Evolutionary conservation across 768 basidiomycete genomes (phyloP), one percentile per base, ranked within the genome.

Genomic region (Tephrocybe sp.): DNA sequence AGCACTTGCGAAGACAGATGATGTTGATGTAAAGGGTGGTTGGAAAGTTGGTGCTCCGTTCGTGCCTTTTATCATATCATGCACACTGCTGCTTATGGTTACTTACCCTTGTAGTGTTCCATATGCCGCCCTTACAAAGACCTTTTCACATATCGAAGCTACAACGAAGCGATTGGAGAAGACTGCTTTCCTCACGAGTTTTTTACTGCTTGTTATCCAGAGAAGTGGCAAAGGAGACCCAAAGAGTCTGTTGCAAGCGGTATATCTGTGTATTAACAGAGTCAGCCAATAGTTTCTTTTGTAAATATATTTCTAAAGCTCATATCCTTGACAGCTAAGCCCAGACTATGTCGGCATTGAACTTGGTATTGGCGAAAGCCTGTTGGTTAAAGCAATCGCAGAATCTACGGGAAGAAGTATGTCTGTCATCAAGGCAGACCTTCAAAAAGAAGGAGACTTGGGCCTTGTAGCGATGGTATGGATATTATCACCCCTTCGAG

Each of bases 111-210:
- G 4, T 45, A 98, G 95, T 3, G 88, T 98, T 10, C 97, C 97
- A 0, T 99, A 99, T 64, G 88, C 92, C 15, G 92, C 97, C 5
- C 79, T 99, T 30, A 84, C 93, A 8, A 87, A 92, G 58, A 83
- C 88, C 0, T 98, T 98, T 65, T 78, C 85, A 15, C 71, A 89
- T 25, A 98, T 99, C 55, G 95, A 97, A 67, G 83, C 84, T 4
- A 99, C 97, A 8, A 98, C 94, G 1, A 98, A 98, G 63, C 88
- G 97, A 17, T 70, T 97, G 40, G 94, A 97, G 67, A 99, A 98
- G 68, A 90, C 83, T 2, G 81, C 91, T 0, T 75, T 93, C 54
- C 80, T 99, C 8, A 98, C 94, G 0, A 77, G 88, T 0, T 94
- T 98, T 66, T 74, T 99, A 37, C 71, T 94, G 4, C 84, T 96